phyloP scores from a whole-genome alignment of 1,284 basidiomycete species.

The Puccinia hordei region DNA sequence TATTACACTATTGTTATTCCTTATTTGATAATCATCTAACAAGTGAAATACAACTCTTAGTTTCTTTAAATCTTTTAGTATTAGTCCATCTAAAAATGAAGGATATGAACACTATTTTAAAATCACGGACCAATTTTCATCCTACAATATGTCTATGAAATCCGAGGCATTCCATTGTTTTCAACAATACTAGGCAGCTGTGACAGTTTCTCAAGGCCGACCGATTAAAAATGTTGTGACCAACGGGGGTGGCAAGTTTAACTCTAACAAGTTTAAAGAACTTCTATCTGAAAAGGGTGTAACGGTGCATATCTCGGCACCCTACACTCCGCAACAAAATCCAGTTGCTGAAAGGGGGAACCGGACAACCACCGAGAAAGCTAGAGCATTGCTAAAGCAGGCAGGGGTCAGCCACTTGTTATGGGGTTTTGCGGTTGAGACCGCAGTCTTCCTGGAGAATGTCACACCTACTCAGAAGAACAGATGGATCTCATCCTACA shows the following conservation, averaged over 20 bases:
- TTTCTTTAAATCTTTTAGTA: too few species aligned
- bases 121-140: neutral
- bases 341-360: constrained; percentile 57
- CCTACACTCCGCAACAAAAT: constrained; percentile 59
- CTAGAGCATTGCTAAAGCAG: constrained; percentile 56
- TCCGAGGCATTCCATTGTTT: neutral
- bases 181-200: neutral
- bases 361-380: constrained; percentile 57
- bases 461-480: neutral
- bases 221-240: neutral
- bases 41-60: too few species aligned
- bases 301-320: neutral
- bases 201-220: too few species aligned
- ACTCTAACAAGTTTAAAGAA: neutral
- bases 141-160: constrained; percentile 13
- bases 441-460: constrained; percentile 59
- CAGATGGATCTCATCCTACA: neutral
- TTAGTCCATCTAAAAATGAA: too few species aligned
- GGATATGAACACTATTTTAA: neutral
- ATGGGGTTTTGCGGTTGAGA: constrained; percentile 59
- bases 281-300: neutral
- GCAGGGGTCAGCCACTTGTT: constrained; percentile 56
- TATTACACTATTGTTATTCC: too few species aligned
- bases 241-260: neutral
- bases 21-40: too few species aligned